Evolutionary conservation across 2,329 filamentous ascomycete genomes (phyloP).

Genomic region (Thelonectria olida): DNA sequence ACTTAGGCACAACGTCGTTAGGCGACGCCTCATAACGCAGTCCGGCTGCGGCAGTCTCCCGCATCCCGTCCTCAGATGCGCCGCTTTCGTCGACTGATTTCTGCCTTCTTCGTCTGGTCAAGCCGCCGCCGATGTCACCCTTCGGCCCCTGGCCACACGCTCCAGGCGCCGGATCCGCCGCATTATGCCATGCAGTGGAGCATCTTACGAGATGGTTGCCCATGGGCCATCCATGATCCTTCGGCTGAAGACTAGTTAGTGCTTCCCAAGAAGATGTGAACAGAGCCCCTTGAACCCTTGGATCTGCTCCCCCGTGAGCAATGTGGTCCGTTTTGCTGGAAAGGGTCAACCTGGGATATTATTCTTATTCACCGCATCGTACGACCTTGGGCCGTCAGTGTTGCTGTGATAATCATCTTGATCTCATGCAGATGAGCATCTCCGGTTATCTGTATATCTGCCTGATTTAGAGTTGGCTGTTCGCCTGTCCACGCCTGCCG

Average conservation of each 20-base stretch:
- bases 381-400: not conserved
- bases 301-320: not conserved
- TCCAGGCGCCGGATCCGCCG: not conserved
- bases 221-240: not conserved
- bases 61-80: not conserved
- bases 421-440: not conserved
- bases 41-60: not conserved
- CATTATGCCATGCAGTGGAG: conserved; percentile 5
- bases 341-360: not conserved
- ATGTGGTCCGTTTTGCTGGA: not conserved
- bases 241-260: not conserved
- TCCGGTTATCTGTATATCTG: not conserved
- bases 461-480: not conserved
- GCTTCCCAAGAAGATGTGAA: not conserved
- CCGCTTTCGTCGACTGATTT: conserved; percentile 7
- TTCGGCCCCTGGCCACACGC: not conserved
- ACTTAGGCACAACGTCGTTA: no score
- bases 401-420: not conserved
- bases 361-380: conserved; percentile 1
- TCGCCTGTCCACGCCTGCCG: not conserved
- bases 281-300: conserved; percentile 7
- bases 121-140: conserved; percentile 14
- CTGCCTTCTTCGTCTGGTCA: not conserved
- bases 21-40: not conserved
- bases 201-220: not conserved